Base-by-base conservation (phyloP, 1,139 yeast genomes). In the Ashbya aceris region DNA sequence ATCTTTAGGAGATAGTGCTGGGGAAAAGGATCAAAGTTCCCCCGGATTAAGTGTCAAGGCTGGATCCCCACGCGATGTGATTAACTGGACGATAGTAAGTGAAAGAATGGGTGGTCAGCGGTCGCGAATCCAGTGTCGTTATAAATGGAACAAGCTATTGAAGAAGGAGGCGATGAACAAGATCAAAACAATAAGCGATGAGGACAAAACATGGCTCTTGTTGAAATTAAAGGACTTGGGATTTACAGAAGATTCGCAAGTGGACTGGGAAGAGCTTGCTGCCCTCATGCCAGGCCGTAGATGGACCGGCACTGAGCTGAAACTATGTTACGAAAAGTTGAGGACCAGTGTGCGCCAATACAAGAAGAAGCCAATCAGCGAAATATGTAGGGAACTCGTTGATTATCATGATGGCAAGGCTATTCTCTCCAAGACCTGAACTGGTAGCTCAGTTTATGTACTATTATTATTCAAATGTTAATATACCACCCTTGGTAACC, bases 41-140 rank as follows among this genome's bases (percentile, higher is more conserved):
- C 9, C 37, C 4, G 11, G 11, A 4, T 13, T 32, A 17, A 31
- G 40, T 11, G 45, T 41, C 12, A 45, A 46, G 27, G 46, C 44
- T 14, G 44, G 48, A 11, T 39, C 49, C 13, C 53, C 60, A 27
- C 56, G 54, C 36, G 64, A 65, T 47, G 59, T 72, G 1, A 77
- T 87, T 39, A 89, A 89, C 60, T 89, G 97, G 96, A 87, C 96
- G 0, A 68, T 79, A 9, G 93, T 89, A 2, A 80, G 93, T 55
- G 96, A 89, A 56, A 68, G 75, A 39, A 86, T 89, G 95, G 80
- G 84, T 33, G 96, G 96, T 2, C 69, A 77, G 1, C 73, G 97
- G 47, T 83, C 95, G 1, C 73, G 97, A 50, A 87, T 89, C 49
- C 97, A 89, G 62, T 89, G 96, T 61, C 76, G 96, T 42, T 89